These are phyloP conservation scores for Podospora pseudopauciseta DNA, from an alignment of 495 filamentous ascomycete genomes.

Conservation along the genomic window DNA sequence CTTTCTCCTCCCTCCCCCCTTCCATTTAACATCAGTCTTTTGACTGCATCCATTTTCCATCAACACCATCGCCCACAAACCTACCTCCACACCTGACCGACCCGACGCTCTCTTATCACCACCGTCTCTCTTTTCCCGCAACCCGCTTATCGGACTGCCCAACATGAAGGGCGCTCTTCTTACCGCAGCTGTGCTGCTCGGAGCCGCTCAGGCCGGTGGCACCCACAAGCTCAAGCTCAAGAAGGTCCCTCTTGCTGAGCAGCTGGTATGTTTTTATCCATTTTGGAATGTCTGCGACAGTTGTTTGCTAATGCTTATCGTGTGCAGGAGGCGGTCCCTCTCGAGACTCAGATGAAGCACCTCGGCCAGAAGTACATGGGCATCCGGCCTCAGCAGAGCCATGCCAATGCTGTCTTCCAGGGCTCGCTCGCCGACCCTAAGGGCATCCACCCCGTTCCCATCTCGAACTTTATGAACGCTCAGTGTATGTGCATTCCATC, in stretches of 20 bases:
- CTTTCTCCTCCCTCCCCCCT: background rate
- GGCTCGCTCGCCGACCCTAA: constrained; percentile 64
- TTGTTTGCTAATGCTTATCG: constrained; percentile 17
- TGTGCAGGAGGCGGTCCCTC: constrained; percentile 66
- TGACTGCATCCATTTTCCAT: background rate
- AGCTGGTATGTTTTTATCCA: constrained; percentile 62
- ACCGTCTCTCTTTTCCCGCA: constrained; percentile 7
- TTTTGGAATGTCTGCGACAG: background rate
- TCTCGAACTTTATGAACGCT: constrained; percentile 97
- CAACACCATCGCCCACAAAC: background rate
- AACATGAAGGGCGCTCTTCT: constrained; percentile 78
- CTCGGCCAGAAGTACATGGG: constrained; percentile 96
- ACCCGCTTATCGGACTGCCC: constrained; percentile 28
- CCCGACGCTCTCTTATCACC: background rate
- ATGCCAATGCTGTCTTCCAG: constrained; percentile 73
- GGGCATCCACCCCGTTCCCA: constrained; percentile 74
- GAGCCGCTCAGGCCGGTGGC: constrained; percentile 75
- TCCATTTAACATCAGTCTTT: background rate
- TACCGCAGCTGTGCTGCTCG: constrained; percentile 76
- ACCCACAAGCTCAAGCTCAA: constrained; percentile 94
- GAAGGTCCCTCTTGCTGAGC: constrained; percentile 89
- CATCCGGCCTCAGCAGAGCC: constrained; percentile 58
- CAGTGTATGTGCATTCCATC: constrained; percentile 67
- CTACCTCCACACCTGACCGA: background rate
- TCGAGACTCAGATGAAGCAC: constrained; percentile 73